Evolutionary conservation across 805 yeast genomes (phyloP), one percentile per base, ranked within the genome.

Genomic region (Starmera amethionina): DNA sequence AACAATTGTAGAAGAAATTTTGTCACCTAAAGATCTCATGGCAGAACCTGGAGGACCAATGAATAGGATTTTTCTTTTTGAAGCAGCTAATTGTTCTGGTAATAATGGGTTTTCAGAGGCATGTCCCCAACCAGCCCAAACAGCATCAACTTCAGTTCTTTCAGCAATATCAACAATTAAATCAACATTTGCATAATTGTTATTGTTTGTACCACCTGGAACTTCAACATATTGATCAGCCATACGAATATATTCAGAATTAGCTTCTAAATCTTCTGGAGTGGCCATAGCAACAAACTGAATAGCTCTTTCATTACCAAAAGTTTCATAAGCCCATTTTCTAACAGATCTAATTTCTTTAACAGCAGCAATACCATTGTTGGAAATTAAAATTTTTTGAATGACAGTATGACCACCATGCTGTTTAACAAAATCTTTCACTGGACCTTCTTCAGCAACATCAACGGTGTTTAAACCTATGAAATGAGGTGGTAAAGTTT

Each of bases 101-200:
- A 93, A 75, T 36, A 69, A 62, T 25, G 99, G 99, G 67, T 94
- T 90, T 69, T 93, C 99, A n/a, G 96, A 86, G 27, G 99, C 99
- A 61, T 94, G 98, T 55, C 99, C 99, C 99, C 99, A 93, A 55
- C 99, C 99, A 30, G 99, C 99, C 99, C 99, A 93, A 43, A 93
- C 99, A 22, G 98, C 99, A 61, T 93, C 95, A 42, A 85, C 97
- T 49, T 86, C 77, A 35, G 95, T 82, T 68, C 97, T 82, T 68
- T 93, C 98, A 31, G 99, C 99, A 37, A 93, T 70, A 55, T 93
- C 99, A 37, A 93, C 97, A 62, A 93, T 93, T 46, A 93, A 72
- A 51, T 93, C 98, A 46, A 93, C 99, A 58, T 93, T 93, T 53
- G 99, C 99, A 60, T 89, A 89, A 65, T 93, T 93, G 65, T 93